Evolutionary conservation across 768 basidiomycete species (phyloP).

Genomic region (Lepiota venenata): DNA sequence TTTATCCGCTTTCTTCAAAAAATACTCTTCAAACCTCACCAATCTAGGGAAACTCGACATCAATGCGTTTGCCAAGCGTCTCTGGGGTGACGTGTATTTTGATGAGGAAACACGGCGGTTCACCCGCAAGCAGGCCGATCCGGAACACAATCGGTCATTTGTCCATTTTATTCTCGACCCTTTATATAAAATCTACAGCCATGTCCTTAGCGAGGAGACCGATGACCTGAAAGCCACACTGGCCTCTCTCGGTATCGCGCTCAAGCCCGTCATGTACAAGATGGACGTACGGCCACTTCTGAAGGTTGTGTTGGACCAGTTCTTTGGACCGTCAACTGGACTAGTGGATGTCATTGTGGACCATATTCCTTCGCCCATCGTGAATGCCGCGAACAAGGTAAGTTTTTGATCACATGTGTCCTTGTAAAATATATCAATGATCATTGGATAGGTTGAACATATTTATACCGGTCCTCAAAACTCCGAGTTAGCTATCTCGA

Average conservation of each 20-base stretch:
- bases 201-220: conserved; percentile 92
- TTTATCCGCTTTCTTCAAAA: neutral
- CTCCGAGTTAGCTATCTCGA: conserved; percentile 70
- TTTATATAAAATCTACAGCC: conserved; percentile 94
- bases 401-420: neutral
- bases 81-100: conserved; percentile 99
- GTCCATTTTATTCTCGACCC: conserved; percentile 97
- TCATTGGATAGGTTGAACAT: conserved; percentile 55
- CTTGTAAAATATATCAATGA: neutral
- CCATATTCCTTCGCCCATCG: conserved; percentile 81
- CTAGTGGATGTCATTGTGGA: conserved; percentile 91
- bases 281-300: conserved; percentile 96
- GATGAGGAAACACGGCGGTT: conserved; percentile 84
- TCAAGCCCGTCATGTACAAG: conserved; percentile 95
- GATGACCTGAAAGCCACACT: conserved; percentile 85
- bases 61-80: conserved; percentile 79
- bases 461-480: conserved; percentile 90
- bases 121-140: conserved; percentile 77
- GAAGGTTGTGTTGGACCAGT: conserved; percentile 91
- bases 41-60: conserved; percentile 71
- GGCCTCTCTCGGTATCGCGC: conserved; percentile 67
- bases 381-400: conserved; percentile 60
- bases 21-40: neutral
- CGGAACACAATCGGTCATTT: conserved; percentile 80
- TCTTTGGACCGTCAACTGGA: conserved; percentile 89